Base-by-base conservation (phyloP, 1,284 basidiomycete genomes). In the Cutaneotrichosporon sp. region DNA sequence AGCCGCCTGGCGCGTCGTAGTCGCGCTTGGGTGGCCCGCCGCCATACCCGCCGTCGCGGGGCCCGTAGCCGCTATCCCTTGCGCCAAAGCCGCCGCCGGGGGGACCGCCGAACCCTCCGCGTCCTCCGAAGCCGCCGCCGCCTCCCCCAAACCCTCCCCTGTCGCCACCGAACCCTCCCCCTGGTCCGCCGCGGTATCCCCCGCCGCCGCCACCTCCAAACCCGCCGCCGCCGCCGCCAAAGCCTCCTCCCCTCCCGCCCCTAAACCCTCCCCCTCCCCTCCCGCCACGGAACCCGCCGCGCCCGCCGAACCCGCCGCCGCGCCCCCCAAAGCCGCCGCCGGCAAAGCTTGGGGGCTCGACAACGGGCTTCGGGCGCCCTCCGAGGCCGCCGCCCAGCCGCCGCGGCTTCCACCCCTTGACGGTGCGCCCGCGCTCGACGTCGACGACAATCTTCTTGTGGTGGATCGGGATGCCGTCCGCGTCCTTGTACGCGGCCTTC, bases 401-500 rank as follows among this genome's bases (percentile, higher is more conserved):
- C 63, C 91, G 89, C 6, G 97, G 97, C 76, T 97, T 97, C 97
- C 97, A 99, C 8, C 94, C 97, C 66, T 95, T 89, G 29, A 99
- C 97, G 1, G 97, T 99, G 54, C 95, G 87, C 8, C 97, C 97
- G 49, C 97, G 88, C 81, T 99, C 97, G 57, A 99, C 95, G 75
- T 99, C 97, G 56, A 99, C 95, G 46, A 98, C 84, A 64, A 98
- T 93, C 66, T 91, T 85, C 75, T 97, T 94, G 72, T 92, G 92
- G 84, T 93, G 90, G 70, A 99, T 93, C 65, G 92, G 90, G 52
- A 99, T 85, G 16, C 95, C 92, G 73, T 99, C 95, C n/a, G 95
- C 97, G 76, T 99, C 95, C 82, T 98, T 99, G 85, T 98, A 99
- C 11, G 95, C 97, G 65, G 94, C 95, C 86, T 97, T 97, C 97